Base-by-base conservation (phyloP, 495 filamentous ascomycete species). In the Lasiosphaeriaceae sp. region DNA sequence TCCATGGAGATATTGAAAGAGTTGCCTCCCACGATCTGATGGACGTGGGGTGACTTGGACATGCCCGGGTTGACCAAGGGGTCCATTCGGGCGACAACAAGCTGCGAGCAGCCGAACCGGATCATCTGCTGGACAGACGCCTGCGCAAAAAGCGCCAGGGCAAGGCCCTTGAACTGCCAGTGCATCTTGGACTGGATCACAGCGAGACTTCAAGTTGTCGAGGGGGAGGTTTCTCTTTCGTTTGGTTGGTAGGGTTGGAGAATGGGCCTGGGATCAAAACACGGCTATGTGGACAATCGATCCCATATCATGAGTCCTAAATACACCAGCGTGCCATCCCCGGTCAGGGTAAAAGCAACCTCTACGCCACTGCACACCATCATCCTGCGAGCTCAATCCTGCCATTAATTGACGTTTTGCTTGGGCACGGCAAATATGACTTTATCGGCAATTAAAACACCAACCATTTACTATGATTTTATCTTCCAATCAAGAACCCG, bases 51-150 rank as follows among this genome's bases (percentile, higher is more conserved):
- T 11, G 70, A 71, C 7, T 60, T 62, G 29, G 61, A 49, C 43
- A 65, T 64, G 52, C 72, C 72, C 2, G 72, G 72, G 61, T 71
- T 69, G 24, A 74, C 72, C 37, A 74, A 63, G 12, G 72, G 72
- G 52, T 74, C 72, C 56, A 74, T 64, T 9, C 71, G 67, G 56
- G 71, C 63, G 58, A 74, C 65, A 53, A 66, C 64, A 49, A 74
- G 70, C 65, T 74, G 72, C 9, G 67, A 71, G 67, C 74, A 76
- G 9, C 67, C 68, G 59, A 76, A 76, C 34, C 74, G 74, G 64
- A 76, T 72, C 67, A 75, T 68, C n/a, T 59, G 57, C 35, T 56
- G 54, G 16, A 49, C 58, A 19, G 63, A 66, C 26, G 67, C 67
- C 22, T 71, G 71, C 60, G 72, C 64, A 22, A 74, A 66, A 16